Base-by-base conservation (phyloP, 208 protist genomes). In the Trypanosoma mega region DNA sequence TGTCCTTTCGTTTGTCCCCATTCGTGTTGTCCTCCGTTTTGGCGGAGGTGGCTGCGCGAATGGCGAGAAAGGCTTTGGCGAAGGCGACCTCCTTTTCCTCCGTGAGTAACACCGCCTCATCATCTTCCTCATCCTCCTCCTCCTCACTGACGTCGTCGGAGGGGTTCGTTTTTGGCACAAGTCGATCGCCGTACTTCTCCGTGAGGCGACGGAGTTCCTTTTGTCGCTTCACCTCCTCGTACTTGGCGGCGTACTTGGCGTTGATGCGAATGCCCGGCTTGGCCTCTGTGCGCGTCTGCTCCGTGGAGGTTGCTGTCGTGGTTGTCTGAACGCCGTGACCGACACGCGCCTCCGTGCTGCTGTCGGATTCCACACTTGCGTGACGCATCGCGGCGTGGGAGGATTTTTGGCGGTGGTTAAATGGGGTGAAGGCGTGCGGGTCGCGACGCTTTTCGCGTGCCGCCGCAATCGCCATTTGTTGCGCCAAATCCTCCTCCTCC, bases 151-250 rank as follows among this genome's bases (percentile, higher is more conserved):
- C 74, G 20, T 63, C 69, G 30, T 81, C 68, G 24, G 71, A 59
- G 30, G 68, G 39, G 9, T 72, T 63, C 20, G 44, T 37, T 20
- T 65, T 57, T 4, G 63, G 43, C 26, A 58, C 67, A 9, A 82
- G 68, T 20, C 77, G 68, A 20, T 87, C 74, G 33, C 76, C 80
- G 73, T 93, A 93, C 72, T 93, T 96, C 47, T 88, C 73, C 12
- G 79, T 87, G 11, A 96, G 72, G n/a, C 63, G 77, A 57, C 90
- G 85, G 16, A 93, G 66, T 61, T 96, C 91, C 58, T 96, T 79
- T 63, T 89, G 85, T 21, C 87, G 80, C 75, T 96, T 96, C 65
- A 92, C 81, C 54, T 88, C 72, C 48, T 94, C 91, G 50, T 90
- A 96, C 54, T 88, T 83, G 9, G 68, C 60, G 14, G 91, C 91